These are phyloP conservation scores for Kwoniella botswanensis DNA, from an alignment of 768 basidiomycete genomes.

Conservation along the genomic window DNA sequence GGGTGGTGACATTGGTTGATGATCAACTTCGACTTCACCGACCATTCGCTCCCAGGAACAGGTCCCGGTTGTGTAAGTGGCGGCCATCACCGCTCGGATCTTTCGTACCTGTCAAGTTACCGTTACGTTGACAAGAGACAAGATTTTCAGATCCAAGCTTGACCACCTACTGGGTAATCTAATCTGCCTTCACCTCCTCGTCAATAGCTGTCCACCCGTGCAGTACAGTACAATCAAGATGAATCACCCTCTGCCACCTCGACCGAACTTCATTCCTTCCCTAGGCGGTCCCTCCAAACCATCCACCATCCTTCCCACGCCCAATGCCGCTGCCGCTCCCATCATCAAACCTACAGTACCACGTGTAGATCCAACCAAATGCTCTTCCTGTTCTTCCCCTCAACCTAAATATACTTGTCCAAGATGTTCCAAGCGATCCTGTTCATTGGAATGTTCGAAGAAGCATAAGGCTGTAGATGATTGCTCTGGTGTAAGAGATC, in stretches of 20 bases:
- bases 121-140: not conserved
- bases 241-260: slow-evolving; percentile 14
- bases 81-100: slow-evolving; percentile 8
- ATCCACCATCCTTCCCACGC: not conserved
- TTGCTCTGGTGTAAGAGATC: slow-evolving; percentile 49
- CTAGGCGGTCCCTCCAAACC: slow-evolving; percentile 10
- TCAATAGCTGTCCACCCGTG: not conserved
- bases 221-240: not conserved
- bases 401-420: slow-evolving; percentile 57
- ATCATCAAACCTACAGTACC: not conserved
- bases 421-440: slow-evolving; percentile 47
- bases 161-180: not conserved
- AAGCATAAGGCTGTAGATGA: slow-evolving; percentile 44
- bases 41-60: not conserved
- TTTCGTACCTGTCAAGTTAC: not conserved
- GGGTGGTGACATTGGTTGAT: not conserved
- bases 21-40: not conserved
- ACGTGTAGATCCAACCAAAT: slow-evolving; percentile 10
- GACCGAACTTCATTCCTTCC: slow-evolving; percentile 9
- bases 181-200: not conserved
- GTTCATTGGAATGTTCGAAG: slow-evolving; percentile 51
- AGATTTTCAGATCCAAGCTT: not conserved
- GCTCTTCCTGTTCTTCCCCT: slow-evolving; percentile 33
- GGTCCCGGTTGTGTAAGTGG: not conserved
- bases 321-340: not conserved